phyloP scores from a whole-genome alignment of 1,284 basidiomycete species.

The Omphalotus olearius region DNA sequence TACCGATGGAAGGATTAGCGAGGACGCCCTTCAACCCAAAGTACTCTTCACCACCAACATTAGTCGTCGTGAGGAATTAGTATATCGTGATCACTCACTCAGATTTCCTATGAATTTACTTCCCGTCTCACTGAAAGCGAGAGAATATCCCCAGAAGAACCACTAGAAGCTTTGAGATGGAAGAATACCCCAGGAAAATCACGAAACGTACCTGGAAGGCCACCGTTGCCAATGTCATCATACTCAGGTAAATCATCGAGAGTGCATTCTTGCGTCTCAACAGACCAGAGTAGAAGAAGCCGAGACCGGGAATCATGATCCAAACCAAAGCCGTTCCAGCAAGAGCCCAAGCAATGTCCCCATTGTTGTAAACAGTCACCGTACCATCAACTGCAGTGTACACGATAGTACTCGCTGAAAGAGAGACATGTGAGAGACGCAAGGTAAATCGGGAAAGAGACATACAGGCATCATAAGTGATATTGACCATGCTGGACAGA shows the following conservation, averaged over 20 bases:
- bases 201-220: constrained; percentile 60
- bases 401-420: constrained; percentile 32
- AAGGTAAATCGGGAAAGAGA: not conserved
- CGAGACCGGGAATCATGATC: constrained; percentile 91
- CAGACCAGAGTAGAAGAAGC: constrained; percentile 88
- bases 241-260: constrained; percentile 85
- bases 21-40: constrained; percentile 85
- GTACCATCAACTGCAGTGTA: constrained; percentile 30
- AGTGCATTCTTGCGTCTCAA: constrained; percentile 85
- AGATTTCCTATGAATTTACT: constrained; percentile 61
- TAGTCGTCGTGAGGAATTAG: constrained; percentile 38
- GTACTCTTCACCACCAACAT: constrained; percentile 43
- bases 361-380: constrained; percentile 54
- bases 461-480: constrained; percentile 1
- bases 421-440: not conserved
- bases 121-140: constrained; percentile 65
- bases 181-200: constrained; percentile 15
- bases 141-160: constrained; percentile 74
- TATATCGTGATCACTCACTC: constrained; percentile 42
- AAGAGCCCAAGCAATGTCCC: constrained; percentile 80
- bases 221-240: constrained; percentile 74
- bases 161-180: constrained; percentile 40
- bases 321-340: constrained; percentile 75
- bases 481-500: not conserved
- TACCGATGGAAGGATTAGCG: constrained; percentile 72